Base-by-base conservation (phyloP, 1,284 basidiomycete genomes). In the Cutaneotrichosporon dermatis region DNA sequence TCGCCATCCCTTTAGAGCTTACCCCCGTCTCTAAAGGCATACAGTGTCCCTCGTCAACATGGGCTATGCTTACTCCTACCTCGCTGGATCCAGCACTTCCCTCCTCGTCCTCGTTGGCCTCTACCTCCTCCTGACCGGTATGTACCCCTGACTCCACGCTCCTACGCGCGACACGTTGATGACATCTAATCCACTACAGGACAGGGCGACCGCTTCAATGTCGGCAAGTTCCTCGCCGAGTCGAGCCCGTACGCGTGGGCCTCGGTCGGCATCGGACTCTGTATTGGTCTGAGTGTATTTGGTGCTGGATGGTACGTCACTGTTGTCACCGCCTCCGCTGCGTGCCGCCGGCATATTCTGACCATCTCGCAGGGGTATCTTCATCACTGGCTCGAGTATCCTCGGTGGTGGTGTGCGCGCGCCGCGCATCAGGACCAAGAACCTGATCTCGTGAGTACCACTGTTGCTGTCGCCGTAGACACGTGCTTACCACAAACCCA, bases 401-500 rank as follows among this genome's bases (percentile, higher is more conserved):
- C 83, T 99, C 25, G 95, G 95, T 61, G 95, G 92, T 71, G 94
- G 95, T 75, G 93, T 99, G 11, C 83, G 94, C 44, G 85, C 93
- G 51, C 95, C 96, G 9, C 84, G 96, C 64, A 99, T 99, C 67
- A 86, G 89, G 54, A 98, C 95, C 41, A 99, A 99, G 84, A 99
- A 99, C 77, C 79, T 99, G 76, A 97, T 98, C 71, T 94, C 90
- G 93, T 92, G 60, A 60, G 84, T 76, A 37, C 6, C 39, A 12
- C 39, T 40, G 39, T 35, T 13, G 41, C 25, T 13, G 9, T 39
- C 36, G 39, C 7, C 4, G n/a, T 25, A 13, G 4, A 42, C 25
- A n/a, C 6, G 41, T 36, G 33, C 42, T 53, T 11, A 36, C 25
- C 36, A 35, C 15, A 11, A 8, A 34, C 34, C 13, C 25, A 15